Base-by-base conservation (phyloP, 1,284 basidiomycete species). In the Austroboletus rostrupii region DNA sequence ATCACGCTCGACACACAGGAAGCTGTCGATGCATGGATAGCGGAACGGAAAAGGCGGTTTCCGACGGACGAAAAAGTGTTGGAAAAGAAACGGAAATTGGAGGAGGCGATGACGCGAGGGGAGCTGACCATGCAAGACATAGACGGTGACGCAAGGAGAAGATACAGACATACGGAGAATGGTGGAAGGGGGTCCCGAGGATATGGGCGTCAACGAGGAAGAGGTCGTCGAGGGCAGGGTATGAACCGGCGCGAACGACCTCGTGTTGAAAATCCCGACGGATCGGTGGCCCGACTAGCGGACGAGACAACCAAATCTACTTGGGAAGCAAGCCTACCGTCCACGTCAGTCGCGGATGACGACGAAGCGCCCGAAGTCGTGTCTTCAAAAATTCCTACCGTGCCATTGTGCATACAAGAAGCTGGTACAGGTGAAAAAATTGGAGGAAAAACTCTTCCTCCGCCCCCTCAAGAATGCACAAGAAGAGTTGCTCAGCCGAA, bases 1-100 rank as follows among this genome's bases (percentile, higher is more conserved):
- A 66, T 95, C 16, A 65, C 77, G 12, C 76, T 97, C 10, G 80
- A 95, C 59, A 86, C 88, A 1, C 88, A 87, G 8, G 92, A 93
- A 63, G 81, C 85, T 14, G 75, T 97, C 50, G 81, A 81, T 12
- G 80, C 79, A 36, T 97, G 94, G 94, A 81, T 95, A 47, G 83
- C 80, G 28, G 93, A 97, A 60, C 83, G 94, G 41, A 92, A 81
- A 69, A 83, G 81, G 54, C 81, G 87, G 17, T 97, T 87, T 75
- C 94, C 94, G 3, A 89, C 83, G 14, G 67, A 76, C 14, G 64
- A 74, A 43, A 79, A 82, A 17, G 75, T 91, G 1, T 79, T 80
- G 51, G 90, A 95, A 45, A 94, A 92, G 76, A 85, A 79, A 67
- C 76, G 75, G 62, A 90, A 80, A 66, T 70, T 75, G 31, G 78